Evolutionary conservation across 305 asterid species (phyloP).

Genomic region (Caryopteris hybrid): DNA sequence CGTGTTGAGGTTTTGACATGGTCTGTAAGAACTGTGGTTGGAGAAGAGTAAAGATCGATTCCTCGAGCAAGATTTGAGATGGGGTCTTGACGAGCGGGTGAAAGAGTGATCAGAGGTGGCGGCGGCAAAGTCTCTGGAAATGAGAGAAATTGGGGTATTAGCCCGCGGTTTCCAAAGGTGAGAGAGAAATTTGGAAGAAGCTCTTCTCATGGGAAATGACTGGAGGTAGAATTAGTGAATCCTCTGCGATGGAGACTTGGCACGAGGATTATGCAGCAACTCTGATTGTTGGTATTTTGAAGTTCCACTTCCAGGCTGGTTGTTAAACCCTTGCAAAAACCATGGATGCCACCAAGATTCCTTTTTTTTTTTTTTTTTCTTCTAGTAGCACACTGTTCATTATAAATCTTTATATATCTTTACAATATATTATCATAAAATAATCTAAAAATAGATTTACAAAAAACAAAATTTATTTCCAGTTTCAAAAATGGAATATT

Average conservation of each 20-base stretch:
- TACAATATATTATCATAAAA: no score
- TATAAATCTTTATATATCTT: no score
- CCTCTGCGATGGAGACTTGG: no score
- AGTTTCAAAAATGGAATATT: no score
- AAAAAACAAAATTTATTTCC: no score
- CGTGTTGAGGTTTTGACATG: conserved; percentile 40
- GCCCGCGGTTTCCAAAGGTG: conserved; percentile 34
- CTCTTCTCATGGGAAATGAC: conserved; percentile 62
- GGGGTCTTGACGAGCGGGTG: conserved; percentile 29
- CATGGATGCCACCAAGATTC: no score
- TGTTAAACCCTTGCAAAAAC: conserved; percentile 46
- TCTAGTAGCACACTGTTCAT: no score
- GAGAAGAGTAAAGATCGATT: conserved; percentile 33
- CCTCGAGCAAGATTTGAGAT: conserved; percentile 30
- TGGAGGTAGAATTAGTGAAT: not conserved
- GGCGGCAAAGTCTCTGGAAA: conserved; percentile 30
- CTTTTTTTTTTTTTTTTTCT: no score
- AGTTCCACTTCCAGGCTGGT: no score
- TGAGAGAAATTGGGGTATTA: conserved; percentile 26
- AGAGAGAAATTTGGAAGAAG: conserved; percentile 40
- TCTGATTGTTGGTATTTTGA: not conserved
- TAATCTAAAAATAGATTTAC: no score
- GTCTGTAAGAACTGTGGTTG: conserved; percentile 11
- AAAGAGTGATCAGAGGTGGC: conserved; percentile 11
- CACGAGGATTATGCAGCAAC: not conserved